Evolutionary conservation across 2,329 filamentous ascomycete species (phyloP).

Genomic region (Colletotrichum aenigma): DNA sequence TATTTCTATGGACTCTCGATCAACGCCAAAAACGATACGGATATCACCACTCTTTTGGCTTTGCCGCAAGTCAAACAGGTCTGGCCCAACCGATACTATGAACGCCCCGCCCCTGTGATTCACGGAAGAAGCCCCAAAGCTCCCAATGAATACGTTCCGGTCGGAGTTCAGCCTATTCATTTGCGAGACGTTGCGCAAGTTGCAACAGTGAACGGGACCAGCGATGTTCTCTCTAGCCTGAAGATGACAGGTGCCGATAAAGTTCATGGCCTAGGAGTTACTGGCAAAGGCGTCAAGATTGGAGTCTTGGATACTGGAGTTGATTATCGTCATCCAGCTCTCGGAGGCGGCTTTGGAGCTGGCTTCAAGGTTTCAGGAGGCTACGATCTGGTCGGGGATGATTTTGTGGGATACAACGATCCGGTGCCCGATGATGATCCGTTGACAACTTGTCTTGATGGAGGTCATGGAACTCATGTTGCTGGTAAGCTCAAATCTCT

Average conservation of each 20-base stretch:
- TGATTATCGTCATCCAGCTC: conserved; percentile 37
- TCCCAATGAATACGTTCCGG: not conserved
- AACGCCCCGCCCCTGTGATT: conserved; percentile 9
- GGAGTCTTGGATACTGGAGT: conserved; percentile 45
- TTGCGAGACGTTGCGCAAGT: not conserved
- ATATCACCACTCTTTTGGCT: not conserved
- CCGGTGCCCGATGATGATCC: conserved; percentile 8
- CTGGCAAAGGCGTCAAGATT: conserved; percentile 40
- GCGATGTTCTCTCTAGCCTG: conserved; percentile 2
- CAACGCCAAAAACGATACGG: conserved; percentile 7
- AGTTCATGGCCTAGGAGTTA: conserved; percentile 39
- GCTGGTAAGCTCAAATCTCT: conserved; percentile 34
- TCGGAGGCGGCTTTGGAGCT: conserved; percentile 9
- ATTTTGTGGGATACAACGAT: conserved; percentile 31
- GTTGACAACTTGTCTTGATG: conserved; percentile 2
- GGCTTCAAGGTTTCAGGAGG: conserved; percentile 25
- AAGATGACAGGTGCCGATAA: conserved; percentile 38
- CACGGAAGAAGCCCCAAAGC: not conserved
- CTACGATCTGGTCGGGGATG: conserved; percentile 29
- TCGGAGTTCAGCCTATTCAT: not conserved
- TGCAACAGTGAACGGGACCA: conserved; percentile 4
- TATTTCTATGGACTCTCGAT: conserved; percentile 22
- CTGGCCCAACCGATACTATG: conserved; percentile 18
- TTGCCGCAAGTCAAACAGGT: conserved; percentile 21
- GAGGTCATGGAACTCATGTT: conserved; percentile 49